phyloP scores from a whole-genome alignment of 441 rosid species.

The Metrosideros polymorpha region DNA sequence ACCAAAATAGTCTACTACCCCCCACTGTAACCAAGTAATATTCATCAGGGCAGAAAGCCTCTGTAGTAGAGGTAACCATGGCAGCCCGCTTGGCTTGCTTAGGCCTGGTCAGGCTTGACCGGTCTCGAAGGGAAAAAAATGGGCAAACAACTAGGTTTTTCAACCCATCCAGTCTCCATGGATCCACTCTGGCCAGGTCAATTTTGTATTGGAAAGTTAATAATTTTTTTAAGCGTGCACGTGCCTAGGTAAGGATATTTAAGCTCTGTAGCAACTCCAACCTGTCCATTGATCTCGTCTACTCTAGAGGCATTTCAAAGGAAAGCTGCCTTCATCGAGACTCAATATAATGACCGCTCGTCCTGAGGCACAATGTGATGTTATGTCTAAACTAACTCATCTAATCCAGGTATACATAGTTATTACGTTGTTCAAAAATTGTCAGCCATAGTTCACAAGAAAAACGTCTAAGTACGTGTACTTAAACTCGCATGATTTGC shows the following conservation, averaged over 20 bases:
- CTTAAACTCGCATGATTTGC: background rate
- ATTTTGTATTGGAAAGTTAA: background rate
- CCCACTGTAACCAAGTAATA: background rate
- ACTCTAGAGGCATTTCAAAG: background rate
- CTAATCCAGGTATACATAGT: background rate
- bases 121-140: background rate
- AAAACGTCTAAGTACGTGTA: background rate
- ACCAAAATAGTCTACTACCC: background rate
- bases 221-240: background rate
- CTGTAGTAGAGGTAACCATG: background rate
- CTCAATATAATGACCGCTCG: background rate
- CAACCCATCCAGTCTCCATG: background rate
- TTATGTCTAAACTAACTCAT: background rate
- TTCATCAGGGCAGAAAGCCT: background rate
- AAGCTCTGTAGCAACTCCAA: background rate
- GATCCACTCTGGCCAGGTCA: background rate
- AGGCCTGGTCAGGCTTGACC: background rate
- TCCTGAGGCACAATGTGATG: background rate
- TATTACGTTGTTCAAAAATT: background rate
- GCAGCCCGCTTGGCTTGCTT: background rate
- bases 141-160: background rate
- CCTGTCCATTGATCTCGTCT: background rate
- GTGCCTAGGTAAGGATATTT: background rate
- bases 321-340: background rate
- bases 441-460: background rate